Evolutionary conservation across 257 asterid genomes (phyloP).

Genomic region (Scutellaria baicalensis): DNA sequence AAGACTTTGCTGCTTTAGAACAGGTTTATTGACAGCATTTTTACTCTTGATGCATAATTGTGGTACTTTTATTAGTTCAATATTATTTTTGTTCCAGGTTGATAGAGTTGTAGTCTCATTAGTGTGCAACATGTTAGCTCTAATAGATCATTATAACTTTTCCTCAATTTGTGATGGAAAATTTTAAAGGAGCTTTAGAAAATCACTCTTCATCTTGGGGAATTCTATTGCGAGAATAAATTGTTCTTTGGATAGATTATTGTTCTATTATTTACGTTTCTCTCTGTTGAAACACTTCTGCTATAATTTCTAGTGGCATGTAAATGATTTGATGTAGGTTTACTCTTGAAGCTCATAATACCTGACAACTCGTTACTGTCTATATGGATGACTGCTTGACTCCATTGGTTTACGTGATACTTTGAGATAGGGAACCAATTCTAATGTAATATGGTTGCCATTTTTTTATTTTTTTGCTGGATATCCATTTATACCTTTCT

Average conservation of each 20-base stretch:
- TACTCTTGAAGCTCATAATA: not conserved
- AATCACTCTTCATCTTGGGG: not conserved
- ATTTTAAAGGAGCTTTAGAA: not conserved
- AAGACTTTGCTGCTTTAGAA: conserved; percentile 88
- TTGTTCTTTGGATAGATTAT: not conserved
- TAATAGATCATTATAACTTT: not conserved
- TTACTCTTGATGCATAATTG: conserved; percentile 3
- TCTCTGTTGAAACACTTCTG: not conserved
- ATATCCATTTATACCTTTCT: too few relatives aligned
- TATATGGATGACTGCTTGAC: not conserved
- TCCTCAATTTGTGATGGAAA: not conserved
- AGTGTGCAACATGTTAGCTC: not conserved
- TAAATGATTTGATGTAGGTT: not conserved
- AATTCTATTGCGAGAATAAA: not conserved
- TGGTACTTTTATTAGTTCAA: not conserved
- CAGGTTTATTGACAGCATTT: conserved; percentile 51
- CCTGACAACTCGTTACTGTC: not conserved
- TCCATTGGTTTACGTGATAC: not conserved
- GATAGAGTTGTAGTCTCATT: not conserved
- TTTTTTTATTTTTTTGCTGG: too few relatives aligned
- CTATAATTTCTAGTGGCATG: not conserved
- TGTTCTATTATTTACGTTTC: too few relatives aligned
- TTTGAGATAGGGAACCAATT: too few relatives aligned
- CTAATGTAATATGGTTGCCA: too few relatives aligned
- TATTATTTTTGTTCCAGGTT: not conserved